Base-by-base conservation (phyloP, 352 stramenopile species). In the Phytophthora pini region DNA sequence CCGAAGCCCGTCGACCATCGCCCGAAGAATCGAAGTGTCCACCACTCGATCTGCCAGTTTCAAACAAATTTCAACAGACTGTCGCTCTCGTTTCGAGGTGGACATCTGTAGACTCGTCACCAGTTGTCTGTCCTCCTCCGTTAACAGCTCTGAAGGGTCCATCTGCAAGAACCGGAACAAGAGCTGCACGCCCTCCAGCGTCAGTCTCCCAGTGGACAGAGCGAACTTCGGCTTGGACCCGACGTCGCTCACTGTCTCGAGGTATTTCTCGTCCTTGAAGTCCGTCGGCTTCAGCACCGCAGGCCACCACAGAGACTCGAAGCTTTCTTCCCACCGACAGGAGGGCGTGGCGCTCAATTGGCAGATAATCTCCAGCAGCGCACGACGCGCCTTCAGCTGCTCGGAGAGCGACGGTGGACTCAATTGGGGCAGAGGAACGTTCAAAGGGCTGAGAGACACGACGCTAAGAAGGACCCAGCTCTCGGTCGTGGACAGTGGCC, bases 261-360 rank as follows among this genome's bases (percentile, higher is more conserved):
- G 52, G 11, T 52, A 56, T n/a, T 63, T 56, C 6, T 59, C 47
- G n/a, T 56, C 13, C 24, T 58, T 47, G 44, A 55, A 64, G 40
- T 56, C 40, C 26, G 29, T 36, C n/a, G 52, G 46, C 32, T 32
- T n/a, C 27, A 69, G 47, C 32, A 61, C 13, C 15, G 26, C 24
- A 4, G 65, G 65, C 65, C 52, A 61, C 65, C 65, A 73, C 26
- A 73, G 29, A 34, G 41, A 40, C 59, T 73, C 65, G 47, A 73
- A 65, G 12, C 4, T 41, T 24, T 73, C 47, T 7, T 5, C 22
- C 65, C 65, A 73, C 5, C 53, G 47, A 48, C 32, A 65, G 1
- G 45, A 50, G n/a, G 59, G 22, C 6, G 59, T 65, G n/a, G 41
- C 50, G 34, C 29, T 53, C 26, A 73, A 27, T 34, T 64, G 65